Base-by-base conservation (phyloP, 805 yeast genomes). In the Saturnispora galanensis region DNA sequence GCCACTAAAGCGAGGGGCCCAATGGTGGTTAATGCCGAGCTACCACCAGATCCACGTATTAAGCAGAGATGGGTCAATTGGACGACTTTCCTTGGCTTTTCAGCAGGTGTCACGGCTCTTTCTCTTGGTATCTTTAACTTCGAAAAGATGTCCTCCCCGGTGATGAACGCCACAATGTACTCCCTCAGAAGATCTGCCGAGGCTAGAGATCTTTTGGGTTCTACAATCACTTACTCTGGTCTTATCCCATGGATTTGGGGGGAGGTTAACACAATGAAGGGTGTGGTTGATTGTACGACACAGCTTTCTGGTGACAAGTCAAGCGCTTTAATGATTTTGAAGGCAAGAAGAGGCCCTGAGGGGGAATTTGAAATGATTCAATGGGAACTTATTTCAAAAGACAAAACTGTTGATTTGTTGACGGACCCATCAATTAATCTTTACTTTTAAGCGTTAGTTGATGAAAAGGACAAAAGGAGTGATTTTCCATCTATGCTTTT, bases 241-340 rank as follows among this genome's bases (percentile, higher is more conserved):
- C 65, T 83, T 31, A 75, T 81, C 67, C 97, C 98, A 5, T 93
- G 96, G 96, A 79, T 90, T 47, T 66, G 71, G 46, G 98, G 98
- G 10, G 76, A 78, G 38, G 67, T 93, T 51, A 87, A 89, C 54
- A 86, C 93, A 28, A 87, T 86, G 49, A 72, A 77, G 49, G 96
- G 96, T 21, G 68, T 74, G 15, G 83, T 93, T 35, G 83, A 90
- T 59, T 76, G 93, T 50, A 62, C 63, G 28, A 88, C 87, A 55
- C 64, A 70, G 31, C 84, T 87, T 32, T 71, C 71, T 52, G 98
- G 97, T 10, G 73, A 73, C 43, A 70, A 72, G 52, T 70, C 68
- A 13, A 57, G 63, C 5, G 75, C 74, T 2, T 80, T 76, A 13
- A 68, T 73, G 50, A 74, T 77, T 35, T 73, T 93, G 59, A 73